Evolutionary conservation across 371 early-diverging fungal genomes (phyloP), one percentile per base, ranked within the genome.

Genomic region (Mucor plumbeus): DNA sequence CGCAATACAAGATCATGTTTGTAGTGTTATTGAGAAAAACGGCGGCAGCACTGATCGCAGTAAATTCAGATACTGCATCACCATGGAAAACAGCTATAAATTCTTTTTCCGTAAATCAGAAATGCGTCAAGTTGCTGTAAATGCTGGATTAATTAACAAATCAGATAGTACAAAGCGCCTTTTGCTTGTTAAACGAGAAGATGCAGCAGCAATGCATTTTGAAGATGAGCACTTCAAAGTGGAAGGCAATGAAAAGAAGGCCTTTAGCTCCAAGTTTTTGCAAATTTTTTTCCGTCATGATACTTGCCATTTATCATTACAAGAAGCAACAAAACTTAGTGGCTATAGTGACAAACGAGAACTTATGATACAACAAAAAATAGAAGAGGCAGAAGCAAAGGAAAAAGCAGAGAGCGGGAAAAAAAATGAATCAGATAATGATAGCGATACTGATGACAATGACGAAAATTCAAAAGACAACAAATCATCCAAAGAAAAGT

Each of bases 31-130:
- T n/a, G 21, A n/a, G 0, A 35, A 39, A 4, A 38, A 50, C 14
- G 34, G 17, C 1, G n/a, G 39, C 9, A 33, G 31, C 7, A n/a
- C 39, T 8, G 15, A 66, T 6, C 40, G n/a, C 13, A n/a, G n/a
- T 7, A 60, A 43, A 31, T 60, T 41, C 13, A 39, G 67, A 66
- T 66, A 54, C 40, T 50, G 60, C 35, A 54, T 66, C 7, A 66
- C 67, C 54, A 66, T 66, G 67, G 67, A 66, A 43, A 66, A 66
- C n/a, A 50, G 67, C 13, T 66, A 60, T 43, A 39, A 41, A 14
- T 66, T 66, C 21, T 66, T 60, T 14, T 31, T 36, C 6, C 39
- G 38, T 43, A 66, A 66, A 33, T 41, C 41, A 7, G 44, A 61
- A 5, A 60, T 66, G 61, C 60, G 67, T 10, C 9, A 35, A 41